Conservation (phyloP, 2,329 filamentous ascomycete genomes). For the Aureobasidium sp. region DNA sequence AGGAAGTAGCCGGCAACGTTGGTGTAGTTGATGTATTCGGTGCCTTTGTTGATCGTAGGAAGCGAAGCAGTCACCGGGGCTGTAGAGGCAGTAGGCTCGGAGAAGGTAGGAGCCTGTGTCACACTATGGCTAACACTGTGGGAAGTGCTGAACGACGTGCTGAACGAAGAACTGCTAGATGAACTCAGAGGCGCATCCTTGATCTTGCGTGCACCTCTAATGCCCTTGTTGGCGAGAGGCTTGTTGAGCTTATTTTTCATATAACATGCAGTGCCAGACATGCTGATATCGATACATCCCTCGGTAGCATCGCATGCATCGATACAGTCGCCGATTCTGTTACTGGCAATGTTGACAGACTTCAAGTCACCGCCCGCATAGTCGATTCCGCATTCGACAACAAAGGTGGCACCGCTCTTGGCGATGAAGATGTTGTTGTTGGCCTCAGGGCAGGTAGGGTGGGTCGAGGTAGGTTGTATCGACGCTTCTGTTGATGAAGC, state of each 20-base stretch:
- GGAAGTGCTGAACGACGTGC: neutral
- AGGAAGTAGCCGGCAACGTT: constrained; percentile 57
- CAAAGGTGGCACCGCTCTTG: constrained; percentile 9
- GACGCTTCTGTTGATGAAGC: neutral
- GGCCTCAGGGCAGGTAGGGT: constrained; percentile 9
- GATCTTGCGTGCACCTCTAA: constrained; percentile 13
- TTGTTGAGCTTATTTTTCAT: constrained; percentile 11
- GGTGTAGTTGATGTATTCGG: constrained; percentile 49
- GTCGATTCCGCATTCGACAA: constrained; percentile 16
- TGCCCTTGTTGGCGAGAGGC: neutral
- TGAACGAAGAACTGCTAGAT: neutral
- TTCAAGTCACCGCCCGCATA: constrained; percentile 16
- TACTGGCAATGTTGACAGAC: constrained; percentile 8
- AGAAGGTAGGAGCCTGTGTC: constrained; percentile 7
- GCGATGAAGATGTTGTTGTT: constrained; percentile 11
- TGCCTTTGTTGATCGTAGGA: constrained; percentile 16
- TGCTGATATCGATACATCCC: constrained; percentile 17
- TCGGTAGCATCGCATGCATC: constrained; percentile 13
- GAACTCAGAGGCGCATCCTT: constrained; percentile 1
- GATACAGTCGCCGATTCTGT: constrained; percentile 16
- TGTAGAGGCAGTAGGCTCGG: constrained; percentile 17
- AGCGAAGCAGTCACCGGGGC: constrained; percentile 16
- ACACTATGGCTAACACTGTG: neutral
- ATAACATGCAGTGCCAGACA: constrained; percentile 17
- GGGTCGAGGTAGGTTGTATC: neutral